Percentiles rank a stretch among this genome's conserved stretches.
Conservation (phyloP, 768 basidiomycete species). For the Crassisporium funariophilum region DNA sequence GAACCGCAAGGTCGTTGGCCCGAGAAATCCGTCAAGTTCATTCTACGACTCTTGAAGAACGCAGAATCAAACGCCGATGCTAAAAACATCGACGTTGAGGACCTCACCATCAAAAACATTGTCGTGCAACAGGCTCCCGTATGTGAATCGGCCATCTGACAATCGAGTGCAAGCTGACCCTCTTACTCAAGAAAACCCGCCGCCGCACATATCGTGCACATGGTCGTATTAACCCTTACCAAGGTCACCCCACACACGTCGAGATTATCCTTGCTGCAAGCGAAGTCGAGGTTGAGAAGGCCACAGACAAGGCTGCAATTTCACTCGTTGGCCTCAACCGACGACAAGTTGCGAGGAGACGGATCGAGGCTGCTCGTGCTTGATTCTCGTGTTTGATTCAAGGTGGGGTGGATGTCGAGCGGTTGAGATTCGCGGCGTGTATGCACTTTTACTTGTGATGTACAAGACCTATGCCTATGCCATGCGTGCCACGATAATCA, state of each 20-base stretch:
- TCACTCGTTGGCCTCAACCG: conserved; percentile 75
- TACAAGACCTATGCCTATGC: conserved; percentile 17
- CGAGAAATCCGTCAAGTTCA: conserved; percentile 97
- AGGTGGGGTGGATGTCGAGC: conserved; percentile 1
- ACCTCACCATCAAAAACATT: conserved; percentile 93
- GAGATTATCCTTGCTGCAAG: conserved; percentile 88
- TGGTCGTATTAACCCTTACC: conserved; percentile 98
- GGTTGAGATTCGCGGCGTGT: conserved; percentile 4
- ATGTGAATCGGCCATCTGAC: conserved; percentile 42
- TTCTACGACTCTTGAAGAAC: conserved; percentile 94
- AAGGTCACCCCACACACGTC: conserved; percentile 96
- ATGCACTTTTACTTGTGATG: conserved; percentile 14
- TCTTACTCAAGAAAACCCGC: conserved; percentile 79
- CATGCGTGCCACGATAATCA: conserved; percentile 14
- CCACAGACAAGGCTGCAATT: conserved; percentile 70
- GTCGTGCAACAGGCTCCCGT: conserved; percentile 98
- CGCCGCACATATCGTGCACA: conserved; percentile 99
- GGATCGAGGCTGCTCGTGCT: conserved; percentile 81
- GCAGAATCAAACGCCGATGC: conserved; percentile 99
- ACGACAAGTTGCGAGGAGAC: conserved; percentile 83
- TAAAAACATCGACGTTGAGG: conserved; percentile 92
- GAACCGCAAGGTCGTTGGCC: conserved; percentile 90
- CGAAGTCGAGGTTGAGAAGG: conserved; percentile 86
- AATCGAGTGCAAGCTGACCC: neutral
- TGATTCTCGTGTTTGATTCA: conserved; percentile 29